Base-by-base conservation (phyloP, 2,329 filamentous ascomycete species). In the Lachnellula occidentalis region DNA sequence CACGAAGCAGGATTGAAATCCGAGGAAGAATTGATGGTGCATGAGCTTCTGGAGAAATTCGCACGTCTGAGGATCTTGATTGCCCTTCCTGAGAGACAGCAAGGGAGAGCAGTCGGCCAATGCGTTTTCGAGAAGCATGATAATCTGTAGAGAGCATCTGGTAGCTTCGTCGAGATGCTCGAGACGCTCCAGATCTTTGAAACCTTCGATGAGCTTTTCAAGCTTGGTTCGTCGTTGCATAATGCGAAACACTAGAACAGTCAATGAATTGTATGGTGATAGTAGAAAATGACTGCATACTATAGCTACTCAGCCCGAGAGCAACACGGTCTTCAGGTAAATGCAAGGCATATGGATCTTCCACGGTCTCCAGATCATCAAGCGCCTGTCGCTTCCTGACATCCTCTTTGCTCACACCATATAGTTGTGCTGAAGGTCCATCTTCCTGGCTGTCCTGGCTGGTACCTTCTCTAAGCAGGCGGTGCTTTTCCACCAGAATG, bases 1-100 rank as follows among this genome's bases (percentile, higher is more conserved):
- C 2, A 53, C 47, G 48, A 66, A 65, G 45, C 60, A 66, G 45
- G 55, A 50, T 3, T 56, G 47, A 37, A 59, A 64, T 2, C 55
- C 45, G 17, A 61, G 24, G 6, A 41, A 42, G 41, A 62, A 36
- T 47, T 31, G 27, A 31, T 65, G 60, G 17, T 59, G 34, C 48
- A 64, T 58, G 6, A 61, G 34, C 48, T 59, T 58, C 47, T 59
- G 54, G 19, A 67, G 51, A 8, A 64, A 21, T 6, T 17, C 21
- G 34, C 51, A 24, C 8, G 34, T 54, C 42, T 57, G 52, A 5
- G 43, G 21, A 31, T 62, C 43, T 21, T 55, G 45, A 11, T 51
- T 21, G 12, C 51, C 51, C n/a, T 24, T 37, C 42, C 48, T 64
- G 7, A 63, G 17, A 2, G 37, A 14, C 17, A 15, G 45, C 4